These are phyloP conservation scores for Mycena olivaceomarginata DNA, from an alignment of 768 basidiomycete genomes.

Conservation along the genomic window DNA sequence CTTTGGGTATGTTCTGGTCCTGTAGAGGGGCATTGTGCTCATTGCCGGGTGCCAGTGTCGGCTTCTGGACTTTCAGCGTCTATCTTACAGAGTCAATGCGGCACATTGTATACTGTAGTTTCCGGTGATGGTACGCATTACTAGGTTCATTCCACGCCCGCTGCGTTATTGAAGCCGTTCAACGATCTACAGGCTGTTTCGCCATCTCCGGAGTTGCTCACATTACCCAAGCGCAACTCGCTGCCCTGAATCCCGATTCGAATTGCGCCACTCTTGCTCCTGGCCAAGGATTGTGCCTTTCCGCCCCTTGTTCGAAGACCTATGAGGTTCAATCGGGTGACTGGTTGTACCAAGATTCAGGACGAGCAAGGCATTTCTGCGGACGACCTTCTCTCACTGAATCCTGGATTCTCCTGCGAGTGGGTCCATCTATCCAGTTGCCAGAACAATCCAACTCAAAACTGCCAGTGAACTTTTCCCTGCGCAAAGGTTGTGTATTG, in stretches of 20 bases:
- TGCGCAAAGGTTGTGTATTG: background rate
- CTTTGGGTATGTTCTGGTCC: background rate
- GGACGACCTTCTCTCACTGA: conserved; percentile 2
- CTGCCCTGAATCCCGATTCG: background rate
- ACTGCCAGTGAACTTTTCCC: background rate
- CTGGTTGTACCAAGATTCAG: conserved; percentile 2
- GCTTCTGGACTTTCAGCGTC: background rate
- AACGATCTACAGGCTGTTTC: background rate
- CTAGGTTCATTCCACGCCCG: background rate
- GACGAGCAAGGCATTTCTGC: conserved; percentile 9
- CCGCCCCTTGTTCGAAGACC: conserved; percentile 10
- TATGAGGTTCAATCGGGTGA: conserved; percentile 13
- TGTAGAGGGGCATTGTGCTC: background rate
- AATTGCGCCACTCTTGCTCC: background rate
- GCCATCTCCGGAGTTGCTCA: conserved; percentile 4
- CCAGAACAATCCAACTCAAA: background rate
- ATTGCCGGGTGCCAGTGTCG: background rate
- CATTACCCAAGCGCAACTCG: conserved; percentile 9
- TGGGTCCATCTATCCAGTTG: background rate
- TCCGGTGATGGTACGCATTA: background rate
- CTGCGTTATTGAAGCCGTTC: background rate
- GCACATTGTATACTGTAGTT: conserved; percentile 6
- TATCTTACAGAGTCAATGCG: background rate
- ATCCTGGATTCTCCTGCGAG: conserved; percentile 16
- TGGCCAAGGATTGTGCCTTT: conserved; percentile 10